Evolutionary conservation across 768 basidiomycete genomes (phyloP).

Genomic region (Leccinum obscurum): DNA sequence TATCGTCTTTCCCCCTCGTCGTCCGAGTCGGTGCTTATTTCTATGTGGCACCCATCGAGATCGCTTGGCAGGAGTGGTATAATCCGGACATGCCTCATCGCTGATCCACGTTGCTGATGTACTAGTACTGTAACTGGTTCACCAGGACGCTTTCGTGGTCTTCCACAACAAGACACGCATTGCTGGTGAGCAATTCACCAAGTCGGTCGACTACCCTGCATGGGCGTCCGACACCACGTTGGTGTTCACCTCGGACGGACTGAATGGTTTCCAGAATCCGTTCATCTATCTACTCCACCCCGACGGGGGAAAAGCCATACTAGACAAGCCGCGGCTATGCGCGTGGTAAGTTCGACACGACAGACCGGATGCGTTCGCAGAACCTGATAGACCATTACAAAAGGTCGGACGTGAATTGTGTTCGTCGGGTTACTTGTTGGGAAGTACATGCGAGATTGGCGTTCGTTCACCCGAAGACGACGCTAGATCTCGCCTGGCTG

Average conservation of each 20-base stretch:
- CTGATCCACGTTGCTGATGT: conserved; percentile 55
- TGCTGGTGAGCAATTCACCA: conserved; percentile 48
- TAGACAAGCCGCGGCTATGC: conserved; percentile 67
- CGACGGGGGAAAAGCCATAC: conserved; percentile 51
- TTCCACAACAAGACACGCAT: conserved; percentile 39
- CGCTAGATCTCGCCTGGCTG: too few relatives aligned
- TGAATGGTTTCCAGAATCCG: conserved; percentile 66
- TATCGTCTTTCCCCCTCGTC: conserved; percentile 43
- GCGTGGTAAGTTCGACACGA: conserved; percentile 50
- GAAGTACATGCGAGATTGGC: too few relatives aligned
- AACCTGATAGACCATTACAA: neutral
- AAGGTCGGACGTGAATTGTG: too few relatives aligned
- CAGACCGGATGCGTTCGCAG: neutral
- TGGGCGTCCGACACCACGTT: conserved; percentile 60
- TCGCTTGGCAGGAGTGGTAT: conserved; percentile 68
- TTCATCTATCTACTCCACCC: conserved; percentile 47
- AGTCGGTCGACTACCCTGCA: conserved; percentile 56
- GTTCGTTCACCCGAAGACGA: too few relatives aligned
- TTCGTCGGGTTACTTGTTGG: too few relatives aligned
- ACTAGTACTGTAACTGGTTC: conserved; percentile 6
- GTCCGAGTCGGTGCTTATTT: conserved; percentile 44
- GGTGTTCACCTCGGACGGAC: conserved; percentile 61
- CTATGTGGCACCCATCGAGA: conserved; percentile 43
- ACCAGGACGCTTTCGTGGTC: conserved; percentile 29
- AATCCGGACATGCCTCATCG: conserved; percentile 72